These are phyloP conservation scores for Podospora conica DNA, from an alignment of 495 filamentous ascomycete species.

Conservation along the genomic window DNA sequence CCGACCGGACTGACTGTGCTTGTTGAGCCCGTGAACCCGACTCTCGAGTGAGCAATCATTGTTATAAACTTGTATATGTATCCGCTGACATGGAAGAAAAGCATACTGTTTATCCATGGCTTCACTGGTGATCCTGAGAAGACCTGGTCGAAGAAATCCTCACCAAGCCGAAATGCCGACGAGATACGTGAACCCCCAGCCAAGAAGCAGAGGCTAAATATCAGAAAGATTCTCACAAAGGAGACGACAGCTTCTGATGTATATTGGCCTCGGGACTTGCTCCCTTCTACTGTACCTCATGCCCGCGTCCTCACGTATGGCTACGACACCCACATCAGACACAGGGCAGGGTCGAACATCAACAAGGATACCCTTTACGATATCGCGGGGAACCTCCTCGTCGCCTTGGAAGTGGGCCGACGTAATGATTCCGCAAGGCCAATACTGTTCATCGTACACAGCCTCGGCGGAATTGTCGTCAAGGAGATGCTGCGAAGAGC, in stretches of 20 bases:
- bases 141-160: neutral
- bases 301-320: slow-evolving; percentile 47
- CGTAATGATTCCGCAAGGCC: slow-evolving; percentile 24
- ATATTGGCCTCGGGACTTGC: slow-evolving; percentile 45
- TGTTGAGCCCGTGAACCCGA: neutral
- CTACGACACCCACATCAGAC: slow-evolving; percentile 39
- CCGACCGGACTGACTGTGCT: neutral
- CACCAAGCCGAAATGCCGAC: neutral
- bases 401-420: slow-evolving; percentile 30
- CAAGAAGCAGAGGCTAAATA: slow-evolving; percentile 6
- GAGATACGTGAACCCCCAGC: slow-evolving; percentile 6
- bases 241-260: neutral
- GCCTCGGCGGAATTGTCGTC: slow-evolving; percentile 47
- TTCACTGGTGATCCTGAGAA: neutral
- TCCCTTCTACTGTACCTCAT: slow-evolving; percentile 39
- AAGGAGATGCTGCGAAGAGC: slow-evolving; percentile 36
- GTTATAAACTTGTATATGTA: neutral
- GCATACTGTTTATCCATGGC: slow-evolving; percentile 2
- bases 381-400: slow-evolving; percentile 32
- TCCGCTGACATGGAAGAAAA: neutral
- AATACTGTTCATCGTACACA: slow-evolving; percentile 45
- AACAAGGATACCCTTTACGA: slow-evolving; percentile 32
- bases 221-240: neutral
- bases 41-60: neutral
- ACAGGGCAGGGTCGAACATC: slow-evolving; percentile 17